phyloP scores from a whole-genome alignment of 208 protist species.

The Crithidia fasciculata region DNA sequence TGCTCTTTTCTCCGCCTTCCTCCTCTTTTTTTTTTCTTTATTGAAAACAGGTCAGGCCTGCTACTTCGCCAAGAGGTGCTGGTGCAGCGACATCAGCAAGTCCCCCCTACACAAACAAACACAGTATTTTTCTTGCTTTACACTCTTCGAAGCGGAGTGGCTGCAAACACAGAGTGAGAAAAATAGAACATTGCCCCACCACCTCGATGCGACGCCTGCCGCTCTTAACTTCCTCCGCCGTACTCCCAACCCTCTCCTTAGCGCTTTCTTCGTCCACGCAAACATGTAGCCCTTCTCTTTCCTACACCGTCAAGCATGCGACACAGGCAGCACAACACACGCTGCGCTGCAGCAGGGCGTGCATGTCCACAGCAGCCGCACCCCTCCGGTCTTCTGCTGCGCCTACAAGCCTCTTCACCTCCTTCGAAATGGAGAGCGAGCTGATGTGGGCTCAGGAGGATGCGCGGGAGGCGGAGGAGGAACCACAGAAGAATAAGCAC shows the following conservation, averaged over 20 bases:
- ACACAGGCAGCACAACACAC: no score
- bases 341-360: neutral
- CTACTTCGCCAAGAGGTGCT: neutral
- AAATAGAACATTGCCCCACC: no score
- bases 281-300: neutral
- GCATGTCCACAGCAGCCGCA: neutral
- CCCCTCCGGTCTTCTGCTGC: neutral
- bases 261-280: no score
- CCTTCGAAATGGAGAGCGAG: slow-evolving; percentile 37
- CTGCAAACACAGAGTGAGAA: no score
- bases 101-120: no score
- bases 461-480: neutral
- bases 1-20: slow-evolving; percentile 15
- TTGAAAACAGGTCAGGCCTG: slow-evolving; percentile 2
- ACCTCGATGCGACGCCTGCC: slow-evolving; percentile 3
- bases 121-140: no score
- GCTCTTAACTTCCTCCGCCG: neutral
- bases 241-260: no score
- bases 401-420: slow-evolving; percentile 3
- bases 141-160: no score
- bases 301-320: neutral
- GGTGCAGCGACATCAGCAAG: no score
- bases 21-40: slow-evolving; percentile 27
- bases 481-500: no score
- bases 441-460: slow-evolving; percentile 23